These are phyloP conservation scores for Melanogaster broomeanus DNA, from an alignment of 768 basidiomycete species.

Conservation along the genomic window DNA sequence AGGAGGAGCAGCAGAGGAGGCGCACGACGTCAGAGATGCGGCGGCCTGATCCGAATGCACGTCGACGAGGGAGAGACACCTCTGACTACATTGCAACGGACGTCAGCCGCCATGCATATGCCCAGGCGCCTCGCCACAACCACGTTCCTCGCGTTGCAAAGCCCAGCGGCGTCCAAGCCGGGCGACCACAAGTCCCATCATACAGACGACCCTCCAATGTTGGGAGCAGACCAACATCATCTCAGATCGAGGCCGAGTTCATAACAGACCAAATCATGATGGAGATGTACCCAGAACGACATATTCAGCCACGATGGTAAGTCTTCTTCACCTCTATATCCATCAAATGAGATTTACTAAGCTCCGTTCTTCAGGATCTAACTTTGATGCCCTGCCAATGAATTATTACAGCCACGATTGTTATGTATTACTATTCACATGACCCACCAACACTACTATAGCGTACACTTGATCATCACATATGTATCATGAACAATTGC, in stretches of 20 bases:
- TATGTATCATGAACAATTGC: conserved; percentile 10
- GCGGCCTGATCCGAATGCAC: conserved; percentile 20
- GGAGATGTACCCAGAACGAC: conserved; percentile 34
- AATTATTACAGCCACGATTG: conserved; percentile 9
- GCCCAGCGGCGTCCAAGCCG: conserved; percentile 21
- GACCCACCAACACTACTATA: conserved; percentile 18
- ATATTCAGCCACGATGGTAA: conserved; percentile 34
- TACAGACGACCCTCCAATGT: conserved; percentile 11
- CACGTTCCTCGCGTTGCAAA: conserved; percentile 7
- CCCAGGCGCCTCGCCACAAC: conserved; percentile 3
- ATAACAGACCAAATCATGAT: conserved; percentile 37
- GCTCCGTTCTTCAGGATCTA: conserved; percentile 21
- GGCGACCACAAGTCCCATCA: conserved; percentile 16
- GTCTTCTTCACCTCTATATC: background rate
- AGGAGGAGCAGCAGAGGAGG: conserved; percentile 32
- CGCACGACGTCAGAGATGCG: conserved; percentile 29
- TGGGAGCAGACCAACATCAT: conserved; percentile 19
- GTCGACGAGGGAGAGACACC: conserved; percentile 16
- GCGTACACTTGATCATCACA: conserved; percentile 15
- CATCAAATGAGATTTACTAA: background rate
- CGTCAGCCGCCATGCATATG: conserved; percentile 4
- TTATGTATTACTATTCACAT: conserved; percentile 9
- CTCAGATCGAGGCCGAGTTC: conserved; percentile 33
- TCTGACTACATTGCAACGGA: conserved; percentile 5
- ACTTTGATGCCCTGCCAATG: background rate